Evolutionary conservation across 306 rosid species (phyloP).

Genomic region (Lupinus albus): DNA sequence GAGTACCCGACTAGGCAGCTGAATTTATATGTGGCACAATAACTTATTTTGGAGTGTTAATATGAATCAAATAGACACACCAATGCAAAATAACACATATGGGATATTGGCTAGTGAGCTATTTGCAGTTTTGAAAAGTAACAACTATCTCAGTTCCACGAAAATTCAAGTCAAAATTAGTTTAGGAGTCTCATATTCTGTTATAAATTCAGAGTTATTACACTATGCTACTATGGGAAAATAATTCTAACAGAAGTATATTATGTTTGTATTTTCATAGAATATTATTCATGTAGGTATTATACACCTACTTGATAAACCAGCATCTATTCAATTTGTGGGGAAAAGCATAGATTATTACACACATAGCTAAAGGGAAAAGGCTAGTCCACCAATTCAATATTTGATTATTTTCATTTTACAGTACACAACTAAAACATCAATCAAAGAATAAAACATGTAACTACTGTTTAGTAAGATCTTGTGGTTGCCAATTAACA

Average conservation of each 20-base stretch:
- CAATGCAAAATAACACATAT: neutral
- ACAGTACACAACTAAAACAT: constrained; percentile 28
- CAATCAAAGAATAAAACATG: constrained; percentile 5
- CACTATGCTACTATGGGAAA: too few relatives aligned
- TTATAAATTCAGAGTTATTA: neutral
- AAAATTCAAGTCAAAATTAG: neutral
- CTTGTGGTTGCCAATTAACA: neutral
- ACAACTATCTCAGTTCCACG: neutral
- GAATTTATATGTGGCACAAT: neutral
- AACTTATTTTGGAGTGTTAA: neutral
- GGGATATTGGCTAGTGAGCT: neutral
- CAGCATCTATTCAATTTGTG: neutral
- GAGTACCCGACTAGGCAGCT: neutral
- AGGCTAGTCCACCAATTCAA: constrained; percentile 22
- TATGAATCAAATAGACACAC: neutral
- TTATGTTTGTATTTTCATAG: neutral
- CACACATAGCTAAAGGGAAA: neutral
- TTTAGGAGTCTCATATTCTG: neutral
- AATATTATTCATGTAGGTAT: neutral
- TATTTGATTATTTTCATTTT: neutral
- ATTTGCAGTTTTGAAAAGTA: neutral
- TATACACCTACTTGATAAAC: neutral
- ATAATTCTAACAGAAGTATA: too few relatives aligned
- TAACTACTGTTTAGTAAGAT: neutral
- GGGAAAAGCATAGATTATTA: neutral